Evolutionary conservation across 2,329 filamentous ascomycete species (phyloP).

Genomic region (Lasiodiplodia citricola): DNA sequence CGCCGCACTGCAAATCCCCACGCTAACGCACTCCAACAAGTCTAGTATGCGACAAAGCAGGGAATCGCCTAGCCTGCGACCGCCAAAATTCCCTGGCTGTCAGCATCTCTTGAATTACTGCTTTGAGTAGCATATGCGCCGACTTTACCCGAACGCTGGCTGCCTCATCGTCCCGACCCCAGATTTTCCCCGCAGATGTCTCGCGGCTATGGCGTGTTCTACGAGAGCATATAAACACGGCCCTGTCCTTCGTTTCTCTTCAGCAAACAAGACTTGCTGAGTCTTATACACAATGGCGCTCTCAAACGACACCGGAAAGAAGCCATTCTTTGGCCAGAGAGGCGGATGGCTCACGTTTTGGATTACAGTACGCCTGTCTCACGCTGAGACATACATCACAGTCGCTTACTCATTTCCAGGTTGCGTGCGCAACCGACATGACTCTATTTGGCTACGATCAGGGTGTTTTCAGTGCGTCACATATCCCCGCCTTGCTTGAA

Average conservation of each 20-base stretch:
- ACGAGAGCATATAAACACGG: neutral
- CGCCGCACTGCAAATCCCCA: no score
- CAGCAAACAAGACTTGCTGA: neutral
- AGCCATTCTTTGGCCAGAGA: conserved; percentile 58
- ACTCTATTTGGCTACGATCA: conserved; percentile 55
- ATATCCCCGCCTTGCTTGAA: neutral
- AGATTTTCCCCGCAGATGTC: neutral
- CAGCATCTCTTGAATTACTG: neutral
- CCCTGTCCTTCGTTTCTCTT: neutral
- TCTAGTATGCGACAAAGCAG: neutral
- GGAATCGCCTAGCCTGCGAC: neutral
- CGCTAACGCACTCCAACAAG: no score
- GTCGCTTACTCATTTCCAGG: neutral
- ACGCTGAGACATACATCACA: neutral
- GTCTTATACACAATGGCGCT: neutral
- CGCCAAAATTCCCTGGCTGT: neutral
- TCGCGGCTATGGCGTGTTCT: neutral
- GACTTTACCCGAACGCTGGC: neutral
- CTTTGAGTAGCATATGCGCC: neutral
- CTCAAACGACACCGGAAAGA: neutral
- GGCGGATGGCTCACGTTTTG: conserved; percentile 63
- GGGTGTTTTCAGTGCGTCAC: conserved; percentile 56
- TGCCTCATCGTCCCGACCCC: neutral
- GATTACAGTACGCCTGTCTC: conserved; percentile 45
- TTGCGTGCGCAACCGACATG: conserved; percentile 57